Evolutionary conservation across 768 basidiomycete genomes (phyloP), one percentile per base, ranked within the genome.

Genomic region (Termitomyces bulborhizus): DNA sequence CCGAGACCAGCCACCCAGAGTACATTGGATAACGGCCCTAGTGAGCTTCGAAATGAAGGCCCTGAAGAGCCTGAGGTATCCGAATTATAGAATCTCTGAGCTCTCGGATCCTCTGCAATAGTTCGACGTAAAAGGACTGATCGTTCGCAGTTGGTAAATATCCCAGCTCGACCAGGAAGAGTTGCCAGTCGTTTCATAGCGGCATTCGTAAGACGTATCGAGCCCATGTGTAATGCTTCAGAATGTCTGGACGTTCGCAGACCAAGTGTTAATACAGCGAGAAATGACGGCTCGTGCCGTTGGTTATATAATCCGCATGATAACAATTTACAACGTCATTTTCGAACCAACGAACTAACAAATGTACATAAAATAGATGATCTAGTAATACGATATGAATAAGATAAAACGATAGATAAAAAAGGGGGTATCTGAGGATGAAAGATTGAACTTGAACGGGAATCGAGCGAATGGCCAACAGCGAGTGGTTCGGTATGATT

Each of bases 1-100:
- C 67, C 68, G 2, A 69, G 32, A 27, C 75, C 73, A 16, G 68
- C 60, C 16, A 62, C 53, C 1, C 73, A 60, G n/a, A 74, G 60
- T 4, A 59, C 57, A 9, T 65, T 63, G 24, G 71, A 61, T n/a
- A 68, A 36, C 13, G 68, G 65, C 1, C 68, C 59, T 34, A 61
- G 16, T 31, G 45, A 27, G 24, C 63, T 80, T 78, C 64, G 78
- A 81, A 53, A 37, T 7, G 50, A 9, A 24, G 50, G 8, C 5
- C 18, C 15, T 29, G 26, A 51, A 44, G 27, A 34, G 16, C 16
- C 41, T 7, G 51, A 8, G 3, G 11, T 39, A 16, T 37, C 49
- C 40, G 53, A 46, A 40, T 51, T 55, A 44, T 56, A 53, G 7
- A 13, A 27, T 7, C 41, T 45, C 24, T 45, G 58, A 31, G 1